Evolutionary conservation across 805 yeast genomes (phyloP).

Genomic region (Candida boidinii): DNA sequence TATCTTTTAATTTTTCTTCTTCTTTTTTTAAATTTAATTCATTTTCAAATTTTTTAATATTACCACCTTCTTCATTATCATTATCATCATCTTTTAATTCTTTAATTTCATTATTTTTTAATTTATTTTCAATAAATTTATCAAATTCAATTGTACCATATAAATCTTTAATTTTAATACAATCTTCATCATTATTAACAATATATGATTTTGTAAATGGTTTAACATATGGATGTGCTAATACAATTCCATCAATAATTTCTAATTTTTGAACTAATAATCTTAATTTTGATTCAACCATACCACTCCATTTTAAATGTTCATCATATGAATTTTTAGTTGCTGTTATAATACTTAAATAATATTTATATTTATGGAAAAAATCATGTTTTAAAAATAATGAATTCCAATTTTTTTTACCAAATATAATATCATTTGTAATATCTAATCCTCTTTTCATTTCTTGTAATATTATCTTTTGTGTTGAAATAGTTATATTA

Average conservation of each 20-base stretch:
- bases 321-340: constrained; percentile 71
- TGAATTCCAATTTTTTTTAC: constrained; percentile 64
- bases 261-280: constrained; percentile 79
- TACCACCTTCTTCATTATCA: constrained; percentile 17
- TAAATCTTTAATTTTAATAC: constrained; percentile 17
- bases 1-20: constrained; percentile 16
- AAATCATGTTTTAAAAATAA: constrained; percentile 74
- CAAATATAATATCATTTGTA: constrained; percentile 57
- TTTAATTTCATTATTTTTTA: too few species aligned
- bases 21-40: constrained; percentile 14
- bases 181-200: constrained; percentile 33
- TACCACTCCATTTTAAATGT: constrained; percentile 85
- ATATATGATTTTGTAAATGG: constrained; percentile 50
- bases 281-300: constrained; percentile 84
- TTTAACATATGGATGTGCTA: constrained; percentile 89
- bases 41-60: background rate
- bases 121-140: constrained; percentile 25
- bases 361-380: constrained; percentile 78
- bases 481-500: constrained; percentile 85
- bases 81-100: constrained; percentile 23
- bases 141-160: constrained; percentile 59
- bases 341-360: constrained; percentile 72
- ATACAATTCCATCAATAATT: constrained; percentile 56
- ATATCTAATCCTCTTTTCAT: constrained; percentile 67
- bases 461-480: constrained; percentile 72